These are phyloP conservation scores for Thelephora terrestris DNA, from an alignment of 1,284 basidiomycete species.

Conservation along the genomic window DNA sequence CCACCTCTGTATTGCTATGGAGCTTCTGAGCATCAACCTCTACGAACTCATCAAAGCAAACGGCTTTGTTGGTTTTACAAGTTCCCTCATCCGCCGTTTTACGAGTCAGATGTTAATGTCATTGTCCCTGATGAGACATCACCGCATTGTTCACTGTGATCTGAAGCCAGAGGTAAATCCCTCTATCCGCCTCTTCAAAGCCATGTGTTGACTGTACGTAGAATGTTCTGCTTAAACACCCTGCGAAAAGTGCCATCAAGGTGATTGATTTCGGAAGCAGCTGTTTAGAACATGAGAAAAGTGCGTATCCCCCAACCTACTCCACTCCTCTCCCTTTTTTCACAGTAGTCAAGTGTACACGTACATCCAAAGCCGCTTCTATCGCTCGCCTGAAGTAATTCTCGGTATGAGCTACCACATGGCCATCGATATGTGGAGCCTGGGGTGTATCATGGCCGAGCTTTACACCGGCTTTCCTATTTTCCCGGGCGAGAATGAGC, in stretches of 20 bases:
- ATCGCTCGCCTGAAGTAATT: conserved; percentile 92
- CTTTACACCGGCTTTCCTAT: conserved; percentile 98
- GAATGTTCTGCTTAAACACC: conserved; percentile 94
- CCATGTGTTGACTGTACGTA: conserved; percentile 21
- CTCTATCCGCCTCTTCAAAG: conserved; percentile 7
- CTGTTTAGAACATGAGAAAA: conserved; percentile 98
- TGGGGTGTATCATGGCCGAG: conserved; percentile 97
- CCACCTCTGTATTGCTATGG: conserved; percentile 98
- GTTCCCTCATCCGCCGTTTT: conserved; percentile 89
- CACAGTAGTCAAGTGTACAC: conserved; percentile 68
- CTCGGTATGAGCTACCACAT: conserved; percentile 92
- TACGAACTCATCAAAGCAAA: conserved; percentile 99
- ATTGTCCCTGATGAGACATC: conserved; percentile 87
- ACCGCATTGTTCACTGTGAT: conserved; percentile 99
- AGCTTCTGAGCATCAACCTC: conserved; percentile 95
- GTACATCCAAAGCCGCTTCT: conserved; percentile 95
- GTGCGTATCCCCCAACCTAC: conserved; percentile 37
- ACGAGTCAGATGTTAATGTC: conserved; percentile 93
- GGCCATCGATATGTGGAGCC: conserved; percentile 96
- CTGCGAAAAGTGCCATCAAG: conserved; percentile 93
- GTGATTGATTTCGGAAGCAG: conserved; percentile 99
- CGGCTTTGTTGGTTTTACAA: conserved; percentile 95
- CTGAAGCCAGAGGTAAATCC: conserved; percentile 86
- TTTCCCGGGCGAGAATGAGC: conserved; percentile 99
- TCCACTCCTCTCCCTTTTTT: conserved; percentile 7